These are phyloP conservation scores for Backusella macrospora DNA, from an alignment of 192 early-diverging fungal species.

Conservation along the genomic window DNA sequence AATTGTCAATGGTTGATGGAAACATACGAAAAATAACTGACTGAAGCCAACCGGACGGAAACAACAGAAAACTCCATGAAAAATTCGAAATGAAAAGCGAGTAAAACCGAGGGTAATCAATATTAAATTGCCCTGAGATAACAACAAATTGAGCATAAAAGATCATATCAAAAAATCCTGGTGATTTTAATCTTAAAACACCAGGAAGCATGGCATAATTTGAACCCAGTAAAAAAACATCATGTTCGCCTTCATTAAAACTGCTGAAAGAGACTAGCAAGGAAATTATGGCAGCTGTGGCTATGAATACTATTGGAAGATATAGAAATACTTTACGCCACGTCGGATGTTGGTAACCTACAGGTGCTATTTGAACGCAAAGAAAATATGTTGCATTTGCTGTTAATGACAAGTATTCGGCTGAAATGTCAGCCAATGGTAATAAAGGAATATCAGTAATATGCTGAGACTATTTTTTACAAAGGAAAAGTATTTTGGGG, in stretches of 20 bases:
- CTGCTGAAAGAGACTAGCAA: slow-evolving; percentile 23
- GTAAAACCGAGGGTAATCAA: slow-evolving; percentile 54
- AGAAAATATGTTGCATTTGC: slow-evolving; percentile 5
- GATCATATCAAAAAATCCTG: slow-evolving; percentile 55
- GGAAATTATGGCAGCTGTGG: slow-evolving; percentile 29
- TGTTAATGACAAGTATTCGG: slow-evolving; percentile 10
- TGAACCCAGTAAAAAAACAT: slow-evolving; percentile 32
- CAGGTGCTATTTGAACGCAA: slow-evolving; percentile 32
- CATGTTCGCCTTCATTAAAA: slow-evolving; percentile 18
- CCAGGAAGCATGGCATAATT: slow-evolving; percentile 39
- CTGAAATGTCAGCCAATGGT: slow-evolving; percentile 37
- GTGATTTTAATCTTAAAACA: slow-evolving; percentile 46
- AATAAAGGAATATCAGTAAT: slow-evolving; percentile 19
- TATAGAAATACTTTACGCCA: slow-evolving; percentile 35
- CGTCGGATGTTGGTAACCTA: slow-evolving; percentile 37
- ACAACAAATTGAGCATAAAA: slow-evolving; percentile 55
- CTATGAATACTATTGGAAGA: slow-evolving; percentile 27
- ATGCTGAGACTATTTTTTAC: not conserved
- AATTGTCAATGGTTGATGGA: not conserved
- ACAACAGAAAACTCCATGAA: slow-evolving; percentile 44
- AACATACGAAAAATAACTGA: not conserved
- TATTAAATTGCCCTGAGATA: slow-evolving; percentile 45
- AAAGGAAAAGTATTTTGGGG: not conserved
- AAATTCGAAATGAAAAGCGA: slow-evolving; percentile 50
- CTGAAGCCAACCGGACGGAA: slow-evolving; percentile 12